Evolutionary conservation across 1,139 yeast genomes (phyloP).

Genomic region (Debaryomycetaceae sp.): DNA sequence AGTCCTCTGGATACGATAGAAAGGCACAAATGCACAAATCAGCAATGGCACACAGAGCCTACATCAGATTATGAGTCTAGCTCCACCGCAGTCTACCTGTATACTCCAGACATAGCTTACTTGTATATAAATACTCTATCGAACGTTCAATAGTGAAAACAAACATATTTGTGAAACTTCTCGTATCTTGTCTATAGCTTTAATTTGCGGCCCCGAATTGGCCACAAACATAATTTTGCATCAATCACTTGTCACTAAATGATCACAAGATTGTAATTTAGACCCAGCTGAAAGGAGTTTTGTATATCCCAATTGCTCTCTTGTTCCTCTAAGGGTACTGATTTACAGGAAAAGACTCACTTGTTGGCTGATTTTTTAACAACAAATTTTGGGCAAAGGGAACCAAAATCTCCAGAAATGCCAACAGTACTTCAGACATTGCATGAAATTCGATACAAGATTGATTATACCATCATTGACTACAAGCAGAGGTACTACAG

Average conservation of each 20-base stretch:
- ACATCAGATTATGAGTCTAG: slow-evolving; percentile 41
- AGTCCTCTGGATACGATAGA: slow-evolving; percentile 81
- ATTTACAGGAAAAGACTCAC: neutral
- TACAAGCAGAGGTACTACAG: slow-evolving; percentile 43
- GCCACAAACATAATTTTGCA: neutral
- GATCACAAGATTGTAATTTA: neutral
- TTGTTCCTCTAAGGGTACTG: neutral
- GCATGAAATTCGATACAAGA: slow-evolving; percentile 22
- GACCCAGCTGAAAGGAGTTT: neutral
- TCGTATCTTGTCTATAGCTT: neutral
- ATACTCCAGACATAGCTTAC: neutral
- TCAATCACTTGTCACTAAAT: neutral
- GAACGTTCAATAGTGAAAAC: neutral
- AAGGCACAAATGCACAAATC: slow-evolving; percentile 77
- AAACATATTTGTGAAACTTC: neutral
- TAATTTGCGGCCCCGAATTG: slow-evolving; percentile 1
- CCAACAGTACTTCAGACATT: slow-evolving; percentile 7
- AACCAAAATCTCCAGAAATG: slow-evolving; percentile 1
- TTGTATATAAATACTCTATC: slow-evolving; percentile 1
- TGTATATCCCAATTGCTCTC: neutral
- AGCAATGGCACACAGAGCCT: slow-evolving; percentile 82
- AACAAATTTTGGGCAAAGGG: neutral
- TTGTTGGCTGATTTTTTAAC: neutral
- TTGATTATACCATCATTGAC: slow-evolving; percentile 31
- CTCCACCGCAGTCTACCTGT: neutral